Conservation (phyloP, 2,329 filamentous ascomycete genomes). For the Cercospora sp. region DNA sequence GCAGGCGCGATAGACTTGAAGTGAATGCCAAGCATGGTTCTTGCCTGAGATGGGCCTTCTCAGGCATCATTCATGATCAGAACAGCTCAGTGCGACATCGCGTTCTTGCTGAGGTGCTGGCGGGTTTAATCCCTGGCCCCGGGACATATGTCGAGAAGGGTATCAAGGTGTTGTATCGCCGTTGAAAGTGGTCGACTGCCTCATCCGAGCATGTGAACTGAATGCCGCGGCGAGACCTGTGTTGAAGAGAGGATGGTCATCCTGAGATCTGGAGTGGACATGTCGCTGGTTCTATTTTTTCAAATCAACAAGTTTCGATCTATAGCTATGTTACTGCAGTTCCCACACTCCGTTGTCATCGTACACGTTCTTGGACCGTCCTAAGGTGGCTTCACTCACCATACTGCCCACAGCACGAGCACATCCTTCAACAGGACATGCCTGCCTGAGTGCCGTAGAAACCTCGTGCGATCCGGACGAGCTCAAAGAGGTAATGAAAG, state of each 20-base stretch:
- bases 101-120: too few relatives aligned
- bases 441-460: background rate
- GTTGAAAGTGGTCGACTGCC: background rate
- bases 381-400: background rate
- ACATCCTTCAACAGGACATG: background rate
- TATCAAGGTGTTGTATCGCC: background rate
- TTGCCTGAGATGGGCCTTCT: too few relatives aligned
- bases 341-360: background rate
- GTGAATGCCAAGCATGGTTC: too few relatives aligned
- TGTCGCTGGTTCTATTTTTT: too few relatives aligned
- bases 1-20: too few relatives aligned
- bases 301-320: background rate
- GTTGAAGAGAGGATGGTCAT: background rate
- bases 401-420: background rate
- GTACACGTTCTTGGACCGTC: background rate
- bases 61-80: too few relatives aligned
- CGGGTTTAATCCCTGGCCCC: too few relatives aligned
- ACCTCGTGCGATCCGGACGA: background rate
- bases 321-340: background rate
- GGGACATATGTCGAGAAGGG: background rate
- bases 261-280: too few relatives aligned
- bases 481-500: background rate
- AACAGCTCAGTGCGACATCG: too few relatives aligned
- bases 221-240: background rate
- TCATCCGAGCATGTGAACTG: background rate